Percentiles rank a stretch among this genome's conserved stretches.
These are phyloP conservation scores for Aspergillus hancockii DNA, from an alignment of 495 filamentous ascomycete genomes.

Conservation along the genomic window DNA sequence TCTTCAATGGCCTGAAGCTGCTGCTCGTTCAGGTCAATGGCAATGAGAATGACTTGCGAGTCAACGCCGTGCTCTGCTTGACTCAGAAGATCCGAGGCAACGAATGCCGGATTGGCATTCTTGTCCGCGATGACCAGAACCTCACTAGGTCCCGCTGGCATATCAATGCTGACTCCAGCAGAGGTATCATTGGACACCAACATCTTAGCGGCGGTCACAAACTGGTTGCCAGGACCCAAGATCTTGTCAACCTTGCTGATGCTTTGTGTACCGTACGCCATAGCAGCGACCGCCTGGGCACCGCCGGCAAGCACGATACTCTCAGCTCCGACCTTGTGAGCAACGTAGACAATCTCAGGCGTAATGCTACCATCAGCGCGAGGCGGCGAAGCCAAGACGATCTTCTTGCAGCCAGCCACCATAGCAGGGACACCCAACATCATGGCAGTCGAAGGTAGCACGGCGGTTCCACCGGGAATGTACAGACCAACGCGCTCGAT, in stretches of 20 bases:
- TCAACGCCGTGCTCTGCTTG: conserved; percentile 97
- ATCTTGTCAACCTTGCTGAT: conserved; percentile 99
- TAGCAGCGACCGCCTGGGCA: conserved; percentile 85
- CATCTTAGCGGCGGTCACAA: conserved; percentile 99
- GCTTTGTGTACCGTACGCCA: conserved; percentile 68
- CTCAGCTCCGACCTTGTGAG: conserved; percentile 94
- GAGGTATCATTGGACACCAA: conserved; percentile 92
- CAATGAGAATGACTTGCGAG: conserved; percentile 91
- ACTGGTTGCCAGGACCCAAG: conserved; percentile 95
- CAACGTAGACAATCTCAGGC: conserved; percentile 96
- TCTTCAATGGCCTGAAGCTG: conserved; percentile 81
- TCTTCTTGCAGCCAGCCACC: conserved; percentile 96
- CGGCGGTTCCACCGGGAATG: conserved; percentile 92
- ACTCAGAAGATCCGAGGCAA: conserved; percentile 89
- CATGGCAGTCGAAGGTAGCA: conserved; percentile 91
- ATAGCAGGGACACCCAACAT: conserved; percentile 98
- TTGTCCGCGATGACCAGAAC: conserved; percentile 95
- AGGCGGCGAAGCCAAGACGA: conserved; percentile 89
- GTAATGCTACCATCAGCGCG: conserved; percentile 87
- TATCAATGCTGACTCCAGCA: conserved; percentile 93
- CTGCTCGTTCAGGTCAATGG: conserved; percentile 71
- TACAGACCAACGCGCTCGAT: conserved; percentile 96
- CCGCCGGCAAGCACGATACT: conserved; percentile 94
- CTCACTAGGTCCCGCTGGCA: conserved; percentile 96
- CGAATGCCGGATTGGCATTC: conserved; percentile 87